Evolutionary conservation across 2,329 filamentous ascomycete genomes (phyloP).

Genomic region (Onygena corvina): DNA sequence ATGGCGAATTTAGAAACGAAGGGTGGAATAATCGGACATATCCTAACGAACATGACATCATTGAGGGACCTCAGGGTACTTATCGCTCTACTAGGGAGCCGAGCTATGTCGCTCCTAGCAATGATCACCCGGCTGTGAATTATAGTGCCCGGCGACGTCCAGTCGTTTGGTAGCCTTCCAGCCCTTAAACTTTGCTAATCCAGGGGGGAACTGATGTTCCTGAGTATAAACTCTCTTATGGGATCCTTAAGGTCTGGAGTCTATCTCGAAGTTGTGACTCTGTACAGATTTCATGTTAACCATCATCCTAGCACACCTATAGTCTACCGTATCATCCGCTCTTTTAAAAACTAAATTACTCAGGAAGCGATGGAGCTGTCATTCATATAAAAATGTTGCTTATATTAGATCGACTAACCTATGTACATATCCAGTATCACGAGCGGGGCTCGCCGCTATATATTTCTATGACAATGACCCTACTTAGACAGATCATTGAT

Average conservation of each 20-base stretch:
- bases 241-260: no score
- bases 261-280: no score
- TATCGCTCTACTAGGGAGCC: background rate
- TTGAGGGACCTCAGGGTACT: background rate
- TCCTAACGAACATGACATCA: background rate
- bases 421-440: background rate
- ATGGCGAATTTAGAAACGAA: background rate
- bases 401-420: background rate
- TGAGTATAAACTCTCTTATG: no score
- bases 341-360: background rate
- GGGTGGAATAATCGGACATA: background rate
- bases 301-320: no score
- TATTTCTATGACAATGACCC: background rate
- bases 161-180: background rate
- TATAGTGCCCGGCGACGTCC: background rate
- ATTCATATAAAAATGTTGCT: background rate
- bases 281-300: no score
- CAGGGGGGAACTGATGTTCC: background rate
- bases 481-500: constrained; percentile 29
- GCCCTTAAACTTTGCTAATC: background rate
- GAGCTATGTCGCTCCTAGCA: background rate
- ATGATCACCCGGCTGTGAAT: background rate
- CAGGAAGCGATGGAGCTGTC: background rate
- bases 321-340: no score
- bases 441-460: background rate